A percentile compares a stretch with the other conserved stretches of the same genome.
Evolutionary conservation across 78 protist genomes (phyloP).

Genomic region (Dictyostelium citrinum): DNA sequence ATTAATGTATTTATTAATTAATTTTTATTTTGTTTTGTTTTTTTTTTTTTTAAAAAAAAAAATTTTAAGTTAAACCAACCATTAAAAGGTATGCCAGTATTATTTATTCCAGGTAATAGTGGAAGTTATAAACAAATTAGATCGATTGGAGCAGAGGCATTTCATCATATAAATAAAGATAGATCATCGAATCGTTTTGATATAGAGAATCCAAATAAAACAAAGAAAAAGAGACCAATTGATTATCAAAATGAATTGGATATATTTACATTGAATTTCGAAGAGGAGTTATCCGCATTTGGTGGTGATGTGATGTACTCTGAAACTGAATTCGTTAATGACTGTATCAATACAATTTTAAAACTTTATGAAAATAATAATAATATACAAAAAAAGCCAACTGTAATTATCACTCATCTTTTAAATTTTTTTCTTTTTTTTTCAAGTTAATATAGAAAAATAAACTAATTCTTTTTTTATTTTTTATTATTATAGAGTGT

Average conservation of each 20-base stretch:
- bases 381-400: slow-evolving; percentile 17
- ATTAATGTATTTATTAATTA: no score
- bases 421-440: not conserved
- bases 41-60: no score
- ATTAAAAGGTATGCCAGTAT: slow-evolving; percentile 65
- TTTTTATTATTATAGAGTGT: slow-evolving; percentile 11
- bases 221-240: not conserved
- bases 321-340: slow-evolving; percentile 73
- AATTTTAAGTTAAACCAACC: not conserved
- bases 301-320: slow-evolving; percentile 78
- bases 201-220: slow-evolving; percentile 44
- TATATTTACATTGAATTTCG: slow-evolving; percentile 71
- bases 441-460: not conserved
- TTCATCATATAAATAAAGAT: not conserved
- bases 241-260: slow-evolving; percentile 69
- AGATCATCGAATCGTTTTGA: not conserved
- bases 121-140: slow-evolving; percentile 79
- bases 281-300: slow-evolving; percentile 81
- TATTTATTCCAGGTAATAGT: slow-evolving; percentile 78
- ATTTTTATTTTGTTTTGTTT: no score
- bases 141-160: slow-evolving; percentile 70
- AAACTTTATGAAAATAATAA: slow-evolving; percentile 25
- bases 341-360: slow-evolving; percentile 60
- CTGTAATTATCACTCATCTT: not conserved
- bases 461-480: not conserved